Evolutionary conservation across 2,329 filamentous ascomycete genomes (phyloP), one percentile per base, ranked within the genome.

Genomic region (Alternaria triticimaculans): DNA sequence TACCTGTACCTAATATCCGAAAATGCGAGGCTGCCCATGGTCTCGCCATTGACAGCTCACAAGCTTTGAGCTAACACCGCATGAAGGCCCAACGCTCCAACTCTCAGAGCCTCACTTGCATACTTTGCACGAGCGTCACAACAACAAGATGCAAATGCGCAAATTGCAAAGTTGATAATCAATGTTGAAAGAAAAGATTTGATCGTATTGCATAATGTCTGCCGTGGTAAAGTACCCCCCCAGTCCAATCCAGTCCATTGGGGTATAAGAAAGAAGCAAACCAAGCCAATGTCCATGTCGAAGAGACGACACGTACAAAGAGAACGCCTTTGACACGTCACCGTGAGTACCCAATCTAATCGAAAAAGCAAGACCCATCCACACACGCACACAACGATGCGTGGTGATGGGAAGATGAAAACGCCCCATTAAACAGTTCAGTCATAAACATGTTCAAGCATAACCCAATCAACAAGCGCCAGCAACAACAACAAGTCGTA

Each of bases 231-330:
- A 56, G 25, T 9, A 55, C 41, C 54, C 54, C 54, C 37, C 56
- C 56, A 58, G 23, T 53, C 56, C 57, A 54, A 54, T 55, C 53
- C 25, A 26, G 53, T 58, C 46, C 46, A 33, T 56, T 41, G 23
- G 58, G 58, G 58, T 49, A 60, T 61, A 56, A 25, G 43, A 56
- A 56, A 46, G 49, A 21, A 20, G 37, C 37, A 41, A 45, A 53
- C 49, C 20, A 37, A 37, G 33, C 33, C 33, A 37, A 37, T 37
- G 33, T 37, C 33, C 33, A 37, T 37, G 33, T 37, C 33, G 33
- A 37, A 37, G 33, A 37, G 33, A 37, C 9, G 33, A 37, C 33
- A 37, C 33, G 33, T 37, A 37, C 33, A 15, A 37, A 37, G 33
- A 37, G 33, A 37, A 53, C 49, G 49, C 49, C 49, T 5, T 21